phyloP scores from a whole-genome alignment of 306 rosid genomes.

The Luffa acutangula region DNA sequence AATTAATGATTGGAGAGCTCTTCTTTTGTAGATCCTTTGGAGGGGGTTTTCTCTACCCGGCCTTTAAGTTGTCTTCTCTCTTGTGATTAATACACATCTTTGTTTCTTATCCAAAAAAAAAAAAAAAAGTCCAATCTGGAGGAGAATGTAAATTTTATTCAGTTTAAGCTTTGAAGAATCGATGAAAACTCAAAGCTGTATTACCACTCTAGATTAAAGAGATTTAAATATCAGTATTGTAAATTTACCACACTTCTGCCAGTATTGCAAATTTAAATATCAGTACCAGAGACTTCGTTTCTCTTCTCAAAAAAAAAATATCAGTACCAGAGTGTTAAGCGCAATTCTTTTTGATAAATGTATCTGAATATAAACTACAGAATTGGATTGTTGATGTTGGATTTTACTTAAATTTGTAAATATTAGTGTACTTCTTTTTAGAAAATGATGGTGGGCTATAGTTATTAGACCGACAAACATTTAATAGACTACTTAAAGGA shows the following conservation, averaged over 20 bases:
- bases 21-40: no score
- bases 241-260: neutral
- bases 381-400: neutral
- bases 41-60: no score
- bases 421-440: neutral
- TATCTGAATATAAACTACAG: neutral
- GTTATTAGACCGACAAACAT: neutral
- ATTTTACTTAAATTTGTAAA: neutral
- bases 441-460: neutral
- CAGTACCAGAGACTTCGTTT: no score
- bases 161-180: neutral
- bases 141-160: neutral
- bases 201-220: neutral
- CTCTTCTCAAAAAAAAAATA: no score
- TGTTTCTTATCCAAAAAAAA: no score
- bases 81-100: no score
- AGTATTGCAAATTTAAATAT: neutral
- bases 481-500: neutral
- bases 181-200: neutral
- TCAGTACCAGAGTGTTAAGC: neutral
- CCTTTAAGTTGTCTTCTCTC: no score
- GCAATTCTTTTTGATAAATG: neutral
- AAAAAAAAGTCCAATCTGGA: neutral
- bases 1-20: no score
- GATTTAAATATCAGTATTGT: neutral